Conservation (phyloP, 768 basidiomycete species). For the Trametes sanguinea region DNA sequence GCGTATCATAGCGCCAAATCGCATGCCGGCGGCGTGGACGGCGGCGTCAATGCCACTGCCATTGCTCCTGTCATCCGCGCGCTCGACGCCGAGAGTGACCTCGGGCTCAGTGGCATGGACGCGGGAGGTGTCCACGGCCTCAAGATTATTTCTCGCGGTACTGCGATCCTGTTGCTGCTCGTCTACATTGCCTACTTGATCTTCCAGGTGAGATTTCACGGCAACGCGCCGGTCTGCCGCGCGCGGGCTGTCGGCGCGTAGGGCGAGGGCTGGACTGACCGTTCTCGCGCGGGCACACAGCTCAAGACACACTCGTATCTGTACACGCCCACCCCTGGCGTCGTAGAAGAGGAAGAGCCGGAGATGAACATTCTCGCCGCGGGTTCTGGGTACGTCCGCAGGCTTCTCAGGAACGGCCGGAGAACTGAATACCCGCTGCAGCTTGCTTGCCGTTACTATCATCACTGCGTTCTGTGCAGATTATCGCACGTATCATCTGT, state of each 20-base stretch:
- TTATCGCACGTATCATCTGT: conserved; percentile 53
- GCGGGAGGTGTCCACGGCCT: conserved; percentile 47
- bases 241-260: neutral
- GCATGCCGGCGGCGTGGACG: conserved; percentile 11
- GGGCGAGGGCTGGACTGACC: neutral
- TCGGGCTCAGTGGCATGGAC: conserved; percentile 24
- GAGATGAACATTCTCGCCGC: conserved; percentile 77
- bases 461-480: conserved; percentile 90
- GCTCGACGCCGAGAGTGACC: conserved; percentile 20
- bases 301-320: conserved; percentile 71
- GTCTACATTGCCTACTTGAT: conserved; percentile 75
- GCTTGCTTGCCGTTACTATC: conserved; percentile 74
- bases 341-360: conserved; percentile 42
- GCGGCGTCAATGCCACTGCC: conserved; percentile 8
- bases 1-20: conserved; percentile 65
- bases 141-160: conserved; percentile 49
- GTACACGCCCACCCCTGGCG: conserved; percentile 50
- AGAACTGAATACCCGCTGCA: conserved; percentile 25
- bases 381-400: conserved; percentile 44
- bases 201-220: conserved; percentile 58
- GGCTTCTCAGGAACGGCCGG: neutral
- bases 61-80: neutral
- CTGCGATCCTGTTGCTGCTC: conserved; percentile 53
- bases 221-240: too few relatives aligned
- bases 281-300: conserved; percentile 36